Evolutionary conservation across 2,329 filamentous ascomycete species (phyloP), one percentile per base, ranked within the genome.

Genomic region (Colletotrichum tabaci): DNA sequence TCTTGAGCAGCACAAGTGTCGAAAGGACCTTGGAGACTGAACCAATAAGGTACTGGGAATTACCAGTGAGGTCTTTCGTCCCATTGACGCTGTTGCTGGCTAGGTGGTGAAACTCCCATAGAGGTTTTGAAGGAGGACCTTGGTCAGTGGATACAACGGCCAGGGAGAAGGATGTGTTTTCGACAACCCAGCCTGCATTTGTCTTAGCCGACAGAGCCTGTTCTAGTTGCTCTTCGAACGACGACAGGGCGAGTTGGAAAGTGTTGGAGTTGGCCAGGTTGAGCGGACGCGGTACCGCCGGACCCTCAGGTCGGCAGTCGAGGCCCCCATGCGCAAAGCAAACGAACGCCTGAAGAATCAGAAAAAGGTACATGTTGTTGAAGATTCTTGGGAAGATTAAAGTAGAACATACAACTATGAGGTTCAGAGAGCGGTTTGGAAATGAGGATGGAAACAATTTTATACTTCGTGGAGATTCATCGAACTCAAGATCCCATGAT

Each of bases 81-180:
- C 82, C 82, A n/a, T 78, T 76, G 7, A 76, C 73, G 35, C 83
- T 84, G 5, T 63, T 74, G 2, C 76, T 64, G 4, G 79, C 78
- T 1, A 82, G 77, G 53, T 85, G 83, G 55, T 85, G 83, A 58
- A 82, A 83, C 64, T 85, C 81, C 82, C 82, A 86, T 8, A 84
- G 35, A 1, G 80, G 79, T 1, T 76, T 67, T 4, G 72, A 67
- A 9, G 76, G 65, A 6, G 78, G 67, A 0, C 71, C 42, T 38
- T 82, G 79, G 21, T 79, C 75, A 6, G 77, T 73, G 13, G 80
- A 81, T 7, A 84, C 73, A 1, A 84, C 63, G 13, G 2, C 78
- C 80, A 84, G 56, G 0, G 83, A 84, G 72, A 85, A 83, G 0
- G 83, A 84, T 0, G 79, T 77, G 40, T 84, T 83, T 0, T 77